These are phyloP conservation scores for Lasiosphaeriaceae sp. DNA, from an alignment of 495 filamentous ascomycete species.

Conservation along the genomic window DNA sequence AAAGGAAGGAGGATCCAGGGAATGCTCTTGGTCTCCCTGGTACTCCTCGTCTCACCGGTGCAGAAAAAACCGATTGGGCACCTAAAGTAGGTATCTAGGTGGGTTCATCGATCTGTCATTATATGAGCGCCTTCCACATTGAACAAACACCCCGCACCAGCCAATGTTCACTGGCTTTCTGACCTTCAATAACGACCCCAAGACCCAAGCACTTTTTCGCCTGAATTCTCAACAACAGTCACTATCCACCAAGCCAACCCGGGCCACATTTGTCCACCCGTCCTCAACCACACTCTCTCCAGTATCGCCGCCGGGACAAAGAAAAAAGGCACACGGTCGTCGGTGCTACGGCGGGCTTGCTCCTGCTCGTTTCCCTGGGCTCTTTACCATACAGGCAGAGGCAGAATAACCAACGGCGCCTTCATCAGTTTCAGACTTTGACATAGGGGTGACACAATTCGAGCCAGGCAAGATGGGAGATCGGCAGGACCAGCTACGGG, in stretches of 20 bases:
- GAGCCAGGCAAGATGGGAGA: too few species aligned
- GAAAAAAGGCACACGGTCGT: too few species aligned
- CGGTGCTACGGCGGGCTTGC: slow-evolving; percentile 33
- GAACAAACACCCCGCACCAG: not conserved
- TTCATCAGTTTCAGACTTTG: slow-evolving; percentile 13
- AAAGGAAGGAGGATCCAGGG: too few species aligned
- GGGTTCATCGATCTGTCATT: too few species aligned
- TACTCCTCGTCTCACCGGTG: too few species aligned
- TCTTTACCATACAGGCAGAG: not conserved
- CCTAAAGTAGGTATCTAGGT: too few species aligned
- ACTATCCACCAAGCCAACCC: slow-evolving; percentile 38
- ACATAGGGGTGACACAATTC: slow-evolving; percentile 4
- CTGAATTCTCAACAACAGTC: slow-evolving; percentile 28
- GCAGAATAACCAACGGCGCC: not conserved
- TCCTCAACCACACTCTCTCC: slow-evolving; percentile 33
- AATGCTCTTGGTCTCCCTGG: too few species aligned
- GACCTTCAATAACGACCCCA: slow-evolving; percentile 18
- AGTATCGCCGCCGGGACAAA: slow-evolving; percentile 35
- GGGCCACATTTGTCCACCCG: slow-evolving; percentile 45
- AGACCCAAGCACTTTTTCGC: too few species aligned
- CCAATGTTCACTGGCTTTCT: slow-evolving; percentile 1
- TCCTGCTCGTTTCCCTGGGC: not conserved
- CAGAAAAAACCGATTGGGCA: too few species aligned
- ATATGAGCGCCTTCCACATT: too few species aligned
- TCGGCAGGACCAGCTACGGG: too few species aligned